Evolutionary conservation across 2,329 filamentous ascomycete genomes (phyloP).

Genomic region (Cephalotrichum gorgonifer): DNA sequence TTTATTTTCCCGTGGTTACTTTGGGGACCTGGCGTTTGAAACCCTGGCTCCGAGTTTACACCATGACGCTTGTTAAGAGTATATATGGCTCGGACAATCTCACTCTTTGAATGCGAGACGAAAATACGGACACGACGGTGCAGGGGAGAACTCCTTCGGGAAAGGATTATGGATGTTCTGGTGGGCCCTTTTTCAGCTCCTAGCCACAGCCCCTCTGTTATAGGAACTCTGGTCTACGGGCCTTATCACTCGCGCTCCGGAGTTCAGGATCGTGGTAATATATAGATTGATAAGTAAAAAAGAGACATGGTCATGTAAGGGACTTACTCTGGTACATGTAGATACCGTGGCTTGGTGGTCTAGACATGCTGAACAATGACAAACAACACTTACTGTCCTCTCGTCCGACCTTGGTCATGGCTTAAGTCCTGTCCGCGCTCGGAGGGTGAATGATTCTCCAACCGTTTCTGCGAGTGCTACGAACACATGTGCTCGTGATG

Average conservation of each 20-base stretch:
- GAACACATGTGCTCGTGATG: no score
- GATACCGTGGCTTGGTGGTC: background rate
- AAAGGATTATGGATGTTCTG: background rate
- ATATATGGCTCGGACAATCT: conserved; percentile 1
- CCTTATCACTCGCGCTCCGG: background rate
- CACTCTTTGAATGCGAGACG: background rate
- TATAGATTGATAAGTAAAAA: background rate
- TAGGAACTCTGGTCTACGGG: background rate
- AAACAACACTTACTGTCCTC: background rate
- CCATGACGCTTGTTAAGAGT: conserved; percentile 1
- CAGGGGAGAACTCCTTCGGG: background rate
- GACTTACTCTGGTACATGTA: background rate
- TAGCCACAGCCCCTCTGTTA: background rate
- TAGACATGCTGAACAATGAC: background rate
- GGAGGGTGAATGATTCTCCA: background rate
- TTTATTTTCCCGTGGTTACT: background rate
- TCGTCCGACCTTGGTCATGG: background rate
- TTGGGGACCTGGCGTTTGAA: background rate
- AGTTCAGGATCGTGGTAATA: conserved; percentile 2
- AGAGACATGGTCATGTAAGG: background rate
- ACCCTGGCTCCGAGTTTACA: background rate
- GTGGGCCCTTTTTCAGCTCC: background rate
- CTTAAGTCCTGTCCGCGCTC: background rate
- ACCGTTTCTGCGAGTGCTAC: background rate
- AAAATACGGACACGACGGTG: background rate